Percentiles rank a stretch among this genome's conserved stretches.
phyloP scores from a whole-genome alignment of 495 filamentous ascomycete genomes.

The Hyaloscypha hepaticicola region DNA sequence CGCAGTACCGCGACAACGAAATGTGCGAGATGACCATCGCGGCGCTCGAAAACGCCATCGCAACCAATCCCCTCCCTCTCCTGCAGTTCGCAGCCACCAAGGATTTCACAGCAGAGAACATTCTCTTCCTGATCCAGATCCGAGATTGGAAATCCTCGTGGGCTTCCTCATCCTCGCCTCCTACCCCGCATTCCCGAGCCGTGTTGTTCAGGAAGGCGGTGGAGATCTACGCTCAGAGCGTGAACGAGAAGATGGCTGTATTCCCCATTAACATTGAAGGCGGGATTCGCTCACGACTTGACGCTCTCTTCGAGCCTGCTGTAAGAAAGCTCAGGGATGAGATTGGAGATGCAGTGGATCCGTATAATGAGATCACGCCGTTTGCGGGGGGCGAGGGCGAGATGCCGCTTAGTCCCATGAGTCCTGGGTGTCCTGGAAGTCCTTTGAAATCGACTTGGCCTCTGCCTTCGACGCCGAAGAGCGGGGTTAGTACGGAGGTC shows the following conservation, averaged over 20 bases:
- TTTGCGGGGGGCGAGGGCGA: slow-evolving; percentile 27
- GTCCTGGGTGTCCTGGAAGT: background rate
- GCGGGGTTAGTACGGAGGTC: slow-evolving; percentile 25
- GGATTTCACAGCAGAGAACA: slow-evolving; percentile 69
- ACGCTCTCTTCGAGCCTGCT: slow-evolving; percentile 43
- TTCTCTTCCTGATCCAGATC: slow-evolving; percentile 60
- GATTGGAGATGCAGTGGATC: background rate
- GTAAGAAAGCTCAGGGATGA: background rate
- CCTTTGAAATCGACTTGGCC: background rate
- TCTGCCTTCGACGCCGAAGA: slow-evolving; percentile 9
- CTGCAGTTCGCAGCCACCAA: slow-evolving; percentile 58
- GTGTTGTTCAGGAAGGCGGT: slow-evolving; percentile 52
- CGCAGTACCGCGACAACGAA: slow-evolving; percentile 35
- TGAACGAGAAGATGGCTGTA: slow-evolving; percentile 53
- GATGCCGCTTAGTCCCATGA: slow-evolving; percentile 9
- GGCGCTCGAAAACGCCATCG: slow-evolving; percentile 58
- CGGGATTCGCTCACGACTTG: slow-evolving; percentile 45
- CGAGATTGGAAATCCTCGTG: slow-evolving; percentile 52
- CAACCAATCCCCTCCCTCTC: slow-evolving; percentile 52
- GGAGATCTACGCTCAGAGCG: slow-evolving; percentile 57
- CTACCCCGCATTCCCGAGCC: background rate
- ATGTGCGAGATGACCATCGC: slow-evolving; percentile 53
- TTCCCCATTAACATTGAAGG: slow-evolving; percentile 64
- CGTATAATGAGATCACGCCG: slow-evolving; percentile 4
- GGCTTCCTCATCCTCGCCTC: background rate